Base-by-base conservation (phyloP, 208 protist species). In the Spongospora subterranea region DNA sequence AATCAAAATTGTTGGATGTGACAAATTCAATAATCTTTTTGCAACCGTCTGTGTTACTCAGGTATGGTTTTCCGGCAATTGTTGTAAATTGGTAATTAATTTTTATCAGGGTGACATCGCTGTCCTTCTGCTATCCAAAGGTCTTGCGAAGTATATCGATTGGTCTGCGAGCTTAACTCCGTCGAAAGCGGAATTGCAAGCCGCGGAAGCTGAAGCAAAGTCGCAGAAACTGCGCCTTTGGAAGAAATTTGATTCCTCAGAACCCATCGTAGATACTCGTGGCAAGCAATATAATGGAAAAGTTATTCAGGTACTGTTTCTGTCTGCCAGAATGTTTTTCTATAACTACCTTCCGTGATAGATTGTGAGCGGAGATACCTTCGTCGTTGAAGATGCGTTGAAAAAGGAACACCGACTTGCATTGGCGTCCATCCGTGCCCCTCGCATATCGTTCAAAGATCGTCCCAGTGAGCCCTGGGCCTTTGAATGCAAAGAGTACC, bases 11-110 rank as follows among this genome's bases (percentile, higher is more conserved):
- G 11, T 82, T 43, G 71, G 71, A 6, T 82, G 71, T 43, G 71
- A 82, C 71, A 82, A 82, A n/a, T 35, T 82, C 71, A 43, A 43
- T n/a, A 82, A 82, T n/a, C 71, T 82, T 13, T 82, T 82, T n/a
- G 71, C 17, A 35, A 39, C 71, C 17, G 71, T 82, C 71, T 82
- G 17, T 43, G 71, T 82, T 82, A 39, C 71, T 35, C 54, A 65
- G 29, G n/a, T n/a, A n/a, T n/a, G n/a, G n/a, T n/a, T n/a, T n/a
- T n/a, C n/a, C n/a, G n/a, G n/a, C n/a, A n/a, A n/a, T n/a, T n/a
- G n/a, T n/a, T n/a, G n/a, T n/a, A n/a, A n/a, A n/a, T n/a, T n/a
- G n/a, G n/a, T n/a, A n/a, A n/a, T n/a, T n/a, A n/a, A n/a, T n/a
- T n/a, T n/a, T n/a, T n/a, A n/a, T n/a, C 50, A 60, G 24, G 71